Conservation (phyloP, 768 basidiomycete species). For the Panellus pusillus region DNA sequence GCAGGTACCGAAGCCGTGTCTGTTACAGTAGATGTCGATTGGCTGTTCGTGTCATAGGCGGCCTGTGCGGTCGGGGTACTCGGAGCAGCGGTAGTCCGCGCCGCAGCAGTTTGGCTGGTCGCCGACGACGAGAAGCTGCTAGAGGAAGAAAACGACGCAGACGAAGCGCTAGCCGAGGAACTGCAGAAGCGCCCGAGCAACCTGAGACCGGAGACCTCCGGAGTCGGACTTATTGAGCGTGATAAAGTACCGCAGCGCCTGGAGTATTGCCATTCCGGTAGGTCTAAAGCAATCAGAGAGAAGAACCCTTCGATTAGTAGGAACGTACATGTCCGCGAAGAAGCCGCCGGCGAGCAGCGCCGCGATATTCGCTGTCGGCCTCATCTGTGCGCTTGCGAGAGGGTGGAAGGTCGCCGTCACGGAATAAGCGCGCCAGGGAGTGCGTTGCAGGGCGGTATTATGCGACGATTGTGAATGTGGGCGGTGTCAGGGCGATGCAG, state of each 20-base stretch:
- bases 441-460: constrained; percentile 83
- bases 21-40: constrained; percentile 26
- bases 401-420: constrained; percentile 93
- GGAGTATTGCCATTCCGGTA: no score
- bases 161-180: constrained; percentile 21
- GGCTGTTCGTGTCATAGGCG: constrained; percentile 4
- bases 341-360: no score
- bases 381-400: constrained; percentile 85
- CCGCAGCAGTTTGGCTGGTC: constrained; percentile 7
- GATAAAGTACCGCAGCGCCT: no score
- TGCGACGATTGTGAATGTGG: constrained; percentile 82
- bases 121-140: not conserved
- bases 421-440: constrained; percentile 86
- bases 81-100: constrained; percentile 5
- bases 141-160: not conserved
- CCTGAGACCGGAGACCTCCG: no score
- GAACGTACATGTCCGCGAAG: no score
- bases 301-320: no score
- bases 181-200: constrained; percentile 13
- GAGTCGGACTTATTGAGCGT: no score
- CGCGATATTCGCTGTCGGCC: constrained; percentile 80
- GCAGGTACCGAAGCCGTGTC: constrained; percentile 25
- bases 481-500: no score
- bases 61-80: not conserved
- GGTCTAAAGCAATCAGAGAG: no score